Evolutionary conservation across 495 filamentous ascomycete genomes (phyloP), one percentile per base, ranked within the genome.

Genomic region (Hyaloscypha finlandica): DNA sequence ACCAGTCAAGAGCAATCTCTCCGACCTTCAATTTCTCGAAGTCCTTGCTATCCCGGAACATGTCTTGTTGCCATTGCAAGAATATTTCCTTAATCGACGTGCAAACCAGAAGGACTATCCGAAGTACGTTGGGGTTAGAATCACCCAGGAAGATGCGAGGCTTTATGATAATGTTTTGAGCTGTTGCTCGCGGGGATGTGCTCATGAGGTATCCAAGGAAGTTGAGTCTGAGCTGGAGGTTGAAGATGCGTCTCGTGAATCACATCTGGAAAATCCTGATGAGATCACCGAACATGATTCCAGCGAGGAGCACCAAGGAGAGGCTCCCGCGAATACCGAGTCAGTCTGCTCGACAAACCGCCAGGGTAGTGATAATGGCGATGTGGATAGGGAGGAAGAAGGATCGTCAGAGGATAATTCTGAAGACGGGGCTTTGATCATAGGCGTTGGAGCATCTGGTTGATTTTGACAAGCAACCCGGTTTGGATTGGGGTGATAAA

Each of bases 201-300:
- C 16, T 76, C 78, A 6, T 80, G 42, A 19, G 11, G 1, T 37
- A 6, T 37, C 35, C 8, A 12, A 4, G 42, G 16, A 16, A 4
- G 42, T 4, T 48, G 42, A 4, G 8, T 48, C 42, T 48, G 42
- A 48, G 42, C 0, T 11, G 42, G 42, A 4, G 42, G 42, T 1
- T 14, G 1, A 19, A 19, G 42, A 48, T 0, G 16, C 16, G 4
- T 37, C 3, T 6, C 16, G 42, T 48, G 42, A 48, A 16, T 14
- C 9, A 48, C 42, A 19, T 11, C 11, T 19, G 42, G 42, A 48
- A 48, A 3, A 12, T 8, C 8, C 12, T 6, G 35, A 37, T 37
- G 35, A 3, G 35, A 37, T 3, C 35, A 12, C 12, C 35, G 35
- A 12, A 12, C 35, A 37, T 37, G 35, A 37, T 1, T 37, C 35